Evolutionary conservation across 1,139 yeast genomes (phyloP).

Genomic region (Scheffersomyces quercinus): DNA sequence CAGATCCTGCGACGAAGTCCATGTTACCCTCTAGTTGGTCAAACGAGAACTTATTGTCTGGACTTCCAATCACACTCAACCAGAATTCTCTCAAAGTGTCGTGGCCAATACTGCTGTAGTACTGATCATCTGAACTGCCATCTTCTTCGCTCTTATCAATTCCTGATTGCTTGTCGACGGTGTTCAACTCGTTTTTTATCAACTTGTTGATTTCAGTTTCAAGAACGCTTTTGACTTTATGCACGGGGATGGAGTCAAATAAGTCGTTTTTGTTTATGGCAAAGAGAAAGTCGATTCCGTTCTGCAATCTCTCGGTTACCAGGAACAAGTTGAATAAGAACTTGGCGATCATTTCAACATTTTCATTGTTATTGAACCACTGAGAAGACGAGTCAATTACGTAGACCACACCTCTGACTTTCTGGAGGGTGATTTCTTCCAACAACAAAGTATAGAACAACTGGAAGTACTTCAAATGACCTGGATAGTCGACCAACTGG

Average conservation of each 20-base stretch:
- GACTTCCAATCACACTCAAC: constrained; percentile 48
- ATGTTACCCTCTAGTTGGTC: constrained; percentile 72
- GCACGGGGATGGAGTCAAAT: constrained; percentile 75
- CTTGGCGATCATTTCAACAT: constrained; percentile 49
- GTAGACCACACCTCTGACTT: constrained; percentile 65
- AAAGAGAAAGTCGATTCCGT: constrained; percentile 69
- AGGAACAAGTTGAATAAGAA: constrained; percentile 56
- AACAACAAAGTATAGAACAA: constrained; percentile 43
- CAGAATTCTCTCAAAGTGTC: constrained; percentile 39
- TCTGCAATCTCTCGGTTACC: constrained; percentile 52
- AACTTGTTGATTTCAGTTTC: constrained; percentile 65
- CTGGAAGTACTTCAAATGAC: constrained; percentile 71
- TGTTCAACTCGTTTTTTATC: constrained; percentile 35
- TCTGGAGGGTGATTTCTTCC: constrained; percentile 44
- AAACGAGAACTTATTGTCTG: constrained; percentile 49
- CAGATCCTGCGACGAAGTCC: constrained; percentile 72
- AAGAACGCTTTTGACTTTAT: constrained; percentile 56
- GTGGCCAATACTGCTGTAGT: constrained; percentile 20
- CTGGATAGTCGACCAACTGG: constrained; percentile 79
- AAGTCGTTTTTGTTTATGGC: constrained; percentile 84
- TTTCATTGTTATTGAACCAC: constrained; percentile 31
- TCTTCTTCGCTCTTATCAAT: constrained; percentile 38
- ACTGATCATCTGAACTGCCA: constrained; percentile 30
- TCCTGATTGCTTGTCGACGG: constrained; percentile 20
- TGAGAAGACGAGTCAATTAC: constrained; percentile 64